Conservation (phyloP, 352 stramenopile genomes). For the Globisporangium iwayamae region DNA sequence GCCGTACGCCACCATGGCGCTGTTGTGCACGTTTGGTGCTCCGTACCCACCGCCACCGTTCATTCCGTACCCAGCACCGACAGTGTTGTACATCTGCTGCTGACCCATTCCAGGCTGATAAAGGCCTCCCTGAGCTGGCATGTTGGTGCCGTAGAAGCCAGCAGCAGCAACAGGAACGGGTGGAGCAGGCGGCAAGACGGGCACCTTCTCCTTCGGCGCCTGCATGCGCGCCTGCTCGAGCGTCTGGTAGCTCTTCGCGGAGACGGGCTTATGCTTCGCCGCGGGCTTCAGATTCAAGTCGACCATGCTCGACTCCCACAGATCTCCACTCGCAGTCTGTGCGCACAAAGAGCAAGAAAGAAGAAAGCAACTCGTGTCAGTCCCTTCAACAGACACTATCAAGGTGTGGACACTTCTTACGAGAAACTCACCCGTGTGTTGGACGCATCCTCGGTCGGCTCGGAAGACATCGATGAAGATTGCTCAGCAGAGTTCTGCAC, state of each 20-base stretch:
- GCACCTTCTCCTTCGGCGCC: slow-evolving; percentile 58
- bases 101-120: slow-evolving; percentile 26
- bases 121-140: slow-evolving; percentile 13
- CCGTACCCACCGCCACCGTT: slow-evolving; percentile 15
- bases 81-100: slow-evolving; percentile 38
- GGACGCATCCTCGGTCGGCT: slow-evolving; percentile 30
- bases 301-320: slow-evolving; percentile 75
- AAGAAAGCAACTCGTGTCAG: background rate
- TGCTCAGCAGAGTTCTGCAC: slow-evolving; percentile 8
- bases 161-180: slow-evolving; percentile 9
- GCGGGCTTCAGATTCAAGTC: slow-evolving; percentile 66
- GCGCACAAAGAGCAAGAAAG: background rate
- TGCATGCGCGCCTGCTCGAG: slow-evolving; percentile 65
- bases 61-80: slow-evolving; percentile 23
- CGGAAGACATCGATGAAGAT: slow-evolving; percentile 15
- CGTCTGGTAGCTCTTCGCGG: slow-evolving; percentile 56
- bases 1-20: slow-evolving; percentile 17
- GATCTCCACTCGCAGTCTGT: slow-evolving; percentile 42
- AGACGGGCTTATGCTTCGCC: slow-evolving; percentile 38
- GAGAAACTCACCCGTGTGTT: slow-evolving; percentile 19
- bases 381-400: background rate
- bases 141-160: slow-evolving; percentile 25
- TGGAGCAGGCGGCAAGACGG: slow-evolving; percentile 45
- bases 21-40: slow-evolving; percentile 6
- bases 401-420: background rate